Evolutionary conservation across 148 eudicot species (phyloP).

Genomic region (Persicaria tinctoria): DNA sequence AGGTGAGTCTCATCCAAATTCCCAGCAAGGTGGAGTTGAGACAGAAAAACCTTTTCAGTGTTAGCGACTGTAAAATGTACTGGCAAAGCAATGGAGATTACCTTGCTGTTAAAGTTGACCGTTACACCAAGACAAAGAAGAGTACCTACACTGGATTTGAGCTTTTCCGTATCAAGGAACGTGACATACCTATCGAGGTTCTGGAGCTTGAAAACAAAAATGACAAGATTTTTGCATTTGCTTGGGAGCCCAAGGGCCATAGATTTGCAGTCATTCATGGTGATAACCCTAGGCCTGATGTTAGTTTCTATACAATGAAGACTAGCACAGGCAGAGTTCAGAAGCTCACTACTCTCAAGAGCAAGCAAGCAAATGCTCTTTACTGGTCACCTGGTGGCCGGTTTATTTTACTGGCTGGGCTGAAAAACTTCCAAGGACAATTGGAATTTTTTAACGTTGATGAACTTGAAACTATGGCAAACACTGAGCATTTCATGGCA

Average conservation of each 20-base stretch:
- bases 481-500: constrained; percentile 90
- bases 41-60: constrained; percentile 91
- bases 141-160: constrained; percentile 96
- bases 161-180: constrained; percentile 91
- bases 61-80: constrained; percentile 92
- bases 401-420: constrained; percentile 70
- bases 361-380: constrained; percentile 93
- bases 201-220: constrained; percentile 93
- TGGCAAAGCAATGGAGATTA: constrained; percentile 97
- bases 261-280: constrained; percentile 91
- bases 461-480: constrained; percentile 97
- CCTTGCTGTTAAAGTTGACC: constrained; percentile 87
- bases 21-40: constrained; percentile 82
- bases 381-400: constrained; percentile 93
- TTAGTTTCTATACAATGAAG: background rate
- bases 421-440: constrained; percentile 92
- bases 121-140: constrained; percentile 91
- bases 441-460: constrained; percentile 89
- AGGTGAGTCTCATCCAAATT: constrained; percentile 93
- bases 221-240: constrained; percentile 92
- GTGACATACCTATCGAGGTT: constrained; percentile 93
- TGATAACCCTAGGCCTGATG: constrained; percentile 73
- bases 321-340: background rate
- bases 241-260: constrained; percentile 98
- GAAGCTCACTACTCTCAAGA: constrained; percentile 64